These are phyloP conservation scores for Claviceps citrina DNA, from an alignment of 2,329 filamentous ascomycete genomes.

Conservation along the genomic window DNA sequence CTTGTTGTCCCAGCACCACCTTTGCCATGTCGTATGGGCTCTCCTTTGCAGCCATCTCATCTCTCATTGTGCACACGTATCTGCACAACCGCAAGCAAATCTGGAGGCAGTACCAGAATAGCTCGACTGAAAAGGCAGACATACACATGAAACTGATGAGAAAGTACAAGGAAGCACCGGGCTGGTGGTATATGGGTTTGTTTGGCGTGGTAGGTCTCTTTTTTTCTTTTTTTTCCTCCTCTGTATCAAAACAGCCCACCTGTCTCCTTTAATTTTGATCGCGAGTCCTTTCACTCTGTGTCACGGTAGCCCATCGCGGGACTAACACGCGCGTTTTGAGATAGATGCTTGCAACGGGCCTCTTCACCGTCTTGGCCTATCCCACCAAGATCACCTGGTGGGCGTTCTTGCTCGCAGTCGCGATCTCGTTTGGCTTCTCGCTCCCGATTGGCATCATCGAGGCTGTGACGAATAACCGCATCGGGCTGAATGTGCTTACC, in stretches of 20 bases:
- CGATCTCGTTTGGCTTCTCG: conserved; percentile 47
- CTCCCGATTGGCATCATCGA: conserved; percentile 56
- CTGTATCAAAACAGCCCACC: too few relatives aligned
- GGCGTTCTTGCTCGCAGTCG: conserved; percentile 52
- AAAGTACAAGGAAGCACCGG: conserved; percentile 46
- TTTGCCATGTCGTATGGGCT: conserved; percentile 56
- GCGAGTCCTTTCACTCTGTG: too few relatives aligned
- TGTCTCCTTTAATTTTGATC: too few relatives aligned
- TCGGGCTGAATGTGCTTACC: conserved; percentile 59
- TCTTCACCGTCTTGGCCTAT: conserved; percentile 41
- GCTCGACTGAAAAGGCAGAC: conserved; percentile 44
- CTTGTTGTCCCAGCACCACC: conserved; percentile 38
- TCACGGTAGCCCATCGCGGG: too few relatives aligned
- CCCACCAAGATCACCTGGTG: conserved; percentile 58
- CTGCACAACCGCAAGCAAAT: conserved; percentile 54
- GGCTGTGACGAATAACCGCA: conserved; percentile 54
- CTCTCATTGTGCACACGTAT: conserved; percentile 51
- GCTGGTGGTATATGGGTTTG: conserved; percentile 47
- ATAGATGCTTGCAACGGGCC: conserved; percentile 38
- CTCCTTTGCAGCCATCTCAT: conserved; percentile 55
- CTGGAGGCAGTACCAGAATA: conserved; percentile 45
- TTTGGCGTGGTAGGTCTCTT: conserved; percentile 33
- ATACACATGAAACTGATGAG: conserved; percentile 50
- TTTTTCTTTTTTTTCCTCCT: background rate
- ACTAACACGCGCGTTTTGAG: background rate